Evolutionary conservation across 257 asterid genomes (phyloP).

Genomic region (Buddleja alternifolia): DNA sequence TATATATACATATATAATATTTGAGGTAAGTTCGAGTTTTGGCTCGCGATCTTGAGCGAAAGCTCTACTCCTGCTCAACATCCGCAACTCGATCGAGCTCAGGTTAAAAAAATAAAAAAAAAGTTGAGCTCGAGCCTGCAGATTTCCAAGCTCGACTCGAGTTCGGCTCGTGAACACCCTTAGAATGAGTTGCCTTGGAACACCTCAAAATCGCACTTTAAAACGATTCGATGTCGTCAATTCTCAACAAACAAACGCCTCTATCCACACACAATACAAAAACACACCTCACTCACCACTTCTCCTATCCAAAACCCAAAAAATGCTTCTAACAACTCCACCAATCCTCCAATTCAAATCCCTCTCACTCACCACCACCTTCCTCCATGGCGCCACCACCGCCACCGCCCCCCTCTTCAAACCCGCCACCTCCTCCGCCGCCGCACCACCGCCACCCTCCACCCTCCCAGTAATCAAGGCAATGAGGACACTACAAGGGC

Average conservation of each 20-base stretch:
- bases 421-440: constrained; percentile 35
- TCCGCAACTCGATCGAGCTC: no score
- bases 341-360: constrained; percentile 64
- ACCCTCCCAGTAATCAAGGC: constrained; percentile 61
- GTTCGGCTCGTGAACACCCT: no score
- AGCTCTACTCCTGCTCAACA: no score
- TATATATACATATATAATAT: no score
- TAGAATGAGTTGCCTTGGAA: no score
- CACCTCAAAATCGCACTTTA: background rate
- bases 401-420: constrained; percentile 44
- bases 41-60: no score
- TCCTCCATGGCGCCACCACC: constrained; percentile 75
- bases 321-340: constrained; percentile 55
- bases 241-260: background rate
- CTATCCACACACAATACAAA: constrained; percentile 23
- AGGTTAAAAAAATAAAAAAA: no score
- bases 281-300: background rate
- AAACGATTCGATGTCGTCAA: background rate
- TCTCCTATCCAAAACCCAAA: background rate
- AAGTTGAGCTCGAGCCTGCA: no score
- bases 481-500: constrained; percentile 72
- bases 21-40: no score
- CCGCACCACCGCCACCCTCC: constrained; percentile 37
- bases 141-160: no score
- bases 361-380: constrained; percentile 53